phyloP scores from a whole-genome alignment of 2,329 filamentous ascomycete species.

The Pestalotiopsis sp. region DNA sequence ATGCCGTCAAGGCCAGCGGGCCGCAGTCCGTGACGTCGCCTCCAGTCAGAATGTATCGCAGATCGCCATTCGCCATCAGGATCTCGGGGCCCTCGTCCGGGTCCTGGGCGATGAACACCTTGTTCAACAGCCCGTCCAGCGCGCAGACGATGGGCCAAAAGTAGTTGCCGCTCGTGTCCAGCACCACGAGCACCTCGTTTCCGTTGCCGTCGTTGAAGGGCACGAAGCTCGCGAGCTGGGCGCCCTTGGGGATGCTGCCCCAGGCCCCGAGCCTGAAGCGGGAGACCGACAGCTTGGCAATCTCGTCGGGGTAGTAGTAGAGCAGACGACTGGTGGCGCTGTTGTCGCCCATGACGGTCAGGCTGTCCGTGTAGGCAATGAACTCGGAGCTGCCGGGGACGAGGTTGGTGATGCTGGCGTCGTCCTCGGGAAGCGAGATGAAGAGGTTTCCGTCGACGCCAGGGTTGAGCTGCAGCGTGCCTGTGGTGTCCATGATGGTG shows the following conservation, averaged over 20 bases:
- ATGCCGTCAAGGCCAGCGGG: not conserved
- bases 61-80: not conserved
- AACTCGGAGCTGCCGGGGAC: not conserved
- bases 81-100: not conserved
- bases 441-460: conserved; percentile 7
- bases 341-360: conserved; percentile 6
- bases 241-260: not conserved
- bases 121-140: not conserved
- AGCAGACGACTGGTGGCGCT: conserved; percentile 1
- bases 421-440: not conserved
- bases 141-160: not conserved
- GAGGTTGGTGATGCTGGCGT: conserved; percentile 1
- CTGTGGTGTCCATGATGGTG: conserved; percentile 1
- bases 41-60: not conserved
- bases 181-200: not conserved
- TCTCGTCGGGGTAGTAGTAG: conserved; percentile 6
- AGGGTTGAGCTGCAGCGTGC: conserved; percentile 1
- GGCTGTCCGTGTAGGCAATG: not conserved
- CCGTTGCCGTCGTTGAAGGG: conserved; percentile 6
- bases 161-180: conserved; percentile 5
- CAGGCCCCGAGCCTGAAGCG: not conserved
- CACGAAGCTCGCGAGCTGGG: not conserved
- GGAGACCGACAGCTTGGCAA: not conserved
- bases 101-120: conserved; percentile 6
- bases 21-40: conserved; percentile 1